A percentile compares a stretch with the other conserved stretches of the same genome.
Conservation (phyloP, 805 yeast genomes). For the Zygoascus biomembranicola region DNA sequence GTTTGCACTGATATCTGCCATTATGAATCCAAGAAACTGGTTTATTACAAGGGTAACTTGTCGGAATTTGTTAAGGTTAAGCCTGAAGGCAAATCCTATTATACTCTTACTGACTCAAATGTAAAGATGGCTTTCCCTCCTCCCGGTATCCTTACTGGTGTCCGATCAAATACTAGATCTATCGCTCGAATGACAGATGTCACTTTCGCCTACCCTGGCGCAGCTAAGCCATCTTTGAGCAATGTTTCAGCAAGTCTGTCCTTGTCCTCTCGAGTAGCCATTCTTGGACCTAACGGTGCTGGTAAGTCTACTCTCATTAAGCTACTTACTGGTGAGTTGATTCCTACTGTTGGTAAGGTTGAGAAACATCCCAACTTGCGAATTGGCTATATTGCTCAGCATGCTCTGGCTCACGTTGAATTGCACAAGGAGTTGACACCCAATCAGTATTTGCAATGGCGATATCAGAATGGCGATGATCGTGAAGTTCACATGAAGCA, state of each 20-base stretch:
- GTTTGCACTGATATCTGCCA: slow-evolving; percentile 97
- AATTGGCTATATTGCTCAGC: slow-evolving; percentile 98
- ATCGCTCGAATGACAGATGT: slow-evolving; percentile 83
- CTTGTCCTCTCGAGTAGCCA: slow-evolving; percentile 92
- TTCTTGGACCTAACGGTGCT: slow-evolving; percentile 97
- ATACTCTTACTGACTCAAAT: slow-evolving; percentile 84
- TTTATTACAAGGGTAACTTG: slow-evolving; percentile 91
- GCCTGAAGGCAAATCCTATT: slow-evolving; percentile 95
- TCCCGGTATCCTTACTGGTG: slow-evolving; percentile 97
- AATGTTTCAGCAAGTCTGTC: slow-evolving; percentile 86
- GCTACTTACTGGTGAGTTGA: slow-evolving; percentile 82
- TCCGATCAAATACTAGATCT: slow-evolving; percentile 87
- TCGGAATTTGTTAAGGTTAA: slow-evolving; percentile 84
- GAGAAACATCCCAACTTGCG: slow-evolving; percentile 98
- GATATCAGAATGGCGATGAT: slow-evolving; percentile 96
- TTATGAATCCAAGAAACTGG: slow-evolving; percentile 90
- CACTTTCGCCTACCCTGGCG: slow-evolving; percentile 85
- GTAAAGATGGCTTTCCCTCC: slow-evolving; percentile 98
- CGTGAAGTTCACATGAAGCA: slow-evolving; percentile 93
- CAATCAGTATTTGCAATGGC: slow-evolving; percentile 96
- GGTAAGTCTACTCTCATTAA: slow-evolving; percentile 96
- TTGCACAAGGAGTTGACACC: slow-evolving; percentile 97
- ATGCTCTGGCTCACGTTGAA: slow-evolving; percentile 95
- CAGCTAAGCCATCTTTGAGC: slow-evolving; percentile 68
- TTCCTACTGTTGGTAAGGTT: slow-evolving; percentile 80